Evolutionary conservation across 495 filamentous ascomycete species (phyloP).

Genomic region (Clohesyomyces aquaticus): DNA sequence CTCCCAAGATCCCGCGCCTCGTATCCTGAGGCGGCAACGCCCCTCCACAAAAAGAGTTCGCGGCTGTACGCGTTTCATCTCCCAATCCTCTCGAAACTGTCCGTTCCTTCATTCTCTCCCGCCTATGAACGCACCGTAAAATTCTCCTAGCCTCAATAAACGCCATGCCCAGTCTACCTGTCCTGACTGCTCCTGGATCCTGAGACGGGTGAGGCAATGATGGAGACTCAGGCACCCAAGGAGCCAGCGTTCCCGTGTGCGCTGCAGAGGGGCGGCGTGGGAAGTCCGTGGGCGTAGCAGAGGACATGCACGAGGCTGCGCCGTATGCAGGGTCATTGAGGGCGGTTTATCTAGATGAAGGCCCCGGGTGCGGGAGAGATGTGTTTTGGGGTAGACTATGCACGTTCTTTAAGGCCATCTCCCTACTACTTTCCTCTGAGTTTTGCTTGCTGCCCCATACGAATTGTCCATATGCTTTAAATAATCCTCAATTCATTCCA

Average conservation of each 20-base stretch:
- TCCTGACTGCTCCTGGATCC: background rate
- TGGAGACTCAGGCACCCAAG: background rate
- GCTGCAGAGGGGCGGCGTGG: background rate
- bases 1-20: background rate
- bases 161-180: no score
- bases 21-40: constrained; percentile 8
- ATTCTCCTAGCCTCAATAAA: background rate
- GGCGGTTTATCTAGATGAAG: background rate
- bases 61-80: constrained; percentile 3
- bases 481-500: background rate
- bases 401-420: background rate
- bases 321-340: constrained; percentile 2
- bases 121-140: background rate
- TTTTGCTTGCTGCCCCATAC: background rate
- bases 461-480: background rate
- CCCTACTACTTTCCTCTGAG: background rate
- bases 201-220: background rate
- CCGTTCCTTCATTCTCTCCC: background rate
- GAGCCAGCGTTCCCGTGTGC: background rate
- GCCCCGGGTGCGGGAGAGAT: background rate
- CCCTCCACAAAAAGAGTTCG: no score
- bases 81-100: background rate
- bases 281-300: background rate
- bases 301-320: background rate
- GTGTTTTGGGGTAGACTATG: background rate